phyloP scores from a whole-genome alignment of 352 stramenopile genomes.

The Thalassiosira delicatula region DNA sequence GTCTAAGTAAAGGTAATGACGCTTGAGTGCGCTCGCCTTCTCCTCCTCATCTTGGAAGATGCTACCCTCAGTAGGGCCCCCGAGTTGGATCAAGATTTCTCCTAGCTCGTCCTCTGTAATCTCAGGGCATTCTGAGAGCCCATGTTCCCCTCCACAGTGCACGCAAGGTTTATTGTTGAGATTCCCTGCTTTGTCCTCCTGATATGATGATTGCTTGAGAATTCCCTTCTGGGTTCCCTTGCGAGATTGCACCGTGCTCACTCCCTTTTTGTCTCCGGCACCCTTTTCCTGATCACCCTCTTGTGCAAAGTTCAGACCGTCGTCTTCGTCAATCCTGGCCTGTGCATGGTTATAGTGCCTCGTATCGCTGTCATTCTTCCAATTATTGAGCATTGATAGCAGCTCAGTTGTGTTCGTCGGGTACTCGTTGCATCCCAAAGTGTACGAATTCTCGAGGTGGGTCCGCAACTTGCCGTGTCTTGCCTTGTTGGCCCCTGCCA shows the following conservation, averaged over 20 bases:
- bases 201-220: neutral
- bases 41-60: neutral
- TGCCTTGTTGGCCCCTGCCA: neutral
- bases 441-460: conserved; percentile 6
- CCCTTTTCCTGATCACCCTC: neutral
- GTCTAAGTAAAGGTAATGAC: conserved; percentile 5
- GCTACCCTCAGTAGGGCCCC: neutral
- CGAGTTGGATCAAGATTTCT: neutral
- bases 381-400: conserved; percentile 20
- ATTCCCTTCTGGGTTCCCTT: neutral
- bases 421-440: conserved; percentile 1
- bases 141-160: neutral
- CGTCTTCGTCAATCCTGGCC: neutral
- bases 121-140: neutral
- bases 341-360: neutral
- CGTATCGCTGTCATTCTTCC: neutral
- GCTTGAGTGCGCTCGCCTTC: neutral
- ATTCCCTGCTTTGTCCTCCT: neutral
- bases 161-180: neutral
- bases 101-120: no score
- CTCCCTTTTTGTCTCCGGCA: neutral
- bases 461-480: neutral
- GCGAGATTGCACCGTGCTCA: neutral
- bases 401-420: conserved; percentile 1
- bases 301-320: neutral